A percentile compares a stretch with the other conserved stretches of the same genome.
phyloP scores from a whole-genome alignment of 257 asterid genomes.

The Paulownia fortunei region DNA sequence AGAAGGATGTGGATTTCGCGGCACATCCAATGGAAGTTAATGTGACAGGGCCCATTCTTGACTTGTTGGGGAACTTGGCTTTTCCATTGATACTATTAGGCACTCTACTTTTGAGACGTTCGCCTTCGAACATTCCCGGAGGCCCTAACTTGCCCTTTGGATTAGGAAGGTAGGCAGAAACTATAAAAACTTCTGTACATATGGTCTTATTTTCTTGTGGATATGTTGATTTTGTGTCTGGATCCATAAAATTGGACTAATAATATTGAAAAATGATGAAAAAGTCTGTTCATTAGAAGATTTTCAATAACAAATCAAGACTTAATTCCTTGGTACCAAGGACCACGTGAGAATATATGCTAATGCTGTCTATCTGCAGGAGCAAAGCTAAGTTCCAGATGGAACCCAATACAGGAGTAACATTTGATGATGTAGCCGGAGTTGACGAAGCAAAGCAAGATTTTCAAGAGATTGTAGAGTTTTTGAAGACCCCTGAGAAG shows the following conservation, averaged over 20 bases:
- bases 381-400: constrained; percentile 73
- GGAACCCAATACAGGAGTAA: constrained; percentile 78
- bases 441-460: constrained; percentile 77
- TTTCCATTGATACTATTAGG: constrained; percentile 63
- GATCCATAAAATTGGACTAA: too few species aligned
- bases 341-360: not conserved
- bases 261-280: too few species aligned
- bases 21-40: constrained; percentile 53
- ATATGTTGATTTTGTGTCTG: too few species aligned
- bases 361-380: constrained; percentile 35
- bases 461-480: constrained; percentile 65
- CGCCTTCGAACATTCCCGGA: constrained; percentile 49
- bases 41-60: constrained; percentile 42
- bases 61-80: constrained; percentile 61
- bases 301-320: not conserved
- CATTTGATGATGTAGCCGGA: constrained; percentile 83
- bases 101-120: constrained; percentile 44
- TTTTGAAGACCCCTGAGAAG: constrained; percentile 61
- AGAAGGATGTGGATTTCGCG: constrained; percentile 63
- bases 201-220: too few species aligned
- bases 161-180: constrained; percentile 55
- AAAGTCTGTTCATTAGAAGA: too few species aligned
- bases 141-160: constrained; percentile 77
- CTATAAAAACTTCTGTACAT: not conserved
- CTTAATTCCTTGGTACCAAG: not conserved